Evolutionary conservation across 2,329 filamentous ascomycete genomes (phyloP).

Genomic region (Colletotrichum tropicicola): DNA sequence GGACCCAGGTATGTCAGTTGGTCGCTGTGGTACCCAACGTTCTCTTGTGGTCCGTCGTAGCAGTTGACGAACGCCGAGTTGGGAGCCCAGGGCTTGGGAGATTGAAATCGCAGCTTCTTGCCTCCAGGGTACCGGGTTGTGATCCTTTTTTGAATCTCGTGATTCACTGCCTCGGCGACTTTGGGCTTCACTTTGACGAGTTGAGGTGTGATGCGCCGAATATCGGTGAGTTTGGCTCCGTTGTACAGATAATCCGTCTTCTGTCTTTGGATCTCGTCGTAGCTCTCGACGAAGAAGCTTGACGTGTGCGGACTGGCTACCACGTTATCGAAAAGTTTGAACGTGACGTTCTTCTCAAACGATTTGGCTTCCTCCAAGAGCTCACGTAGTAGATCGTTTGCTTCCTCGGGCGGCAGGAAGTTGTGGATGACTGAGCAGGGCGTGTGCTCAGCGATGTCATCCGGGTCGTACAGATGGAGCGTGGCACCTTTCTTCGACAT

Average conservation of each 20-base stretch:
- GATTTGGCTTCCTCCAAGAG: conserved; percentile 77
- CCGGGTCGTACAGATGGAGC: conserved; percentile 82
- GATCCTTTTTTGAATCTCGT: conserved; percentile 78
- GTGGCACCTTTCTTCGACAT: conserved; percentile 83
- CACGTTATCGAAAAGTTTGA: conserved; percentile 88
- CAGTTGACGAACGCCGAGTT: conserved; percentile 97
- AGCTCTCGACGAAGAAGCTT: conserved; percentile 82
- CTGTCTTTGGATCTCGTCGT: conserved; percentile 74
- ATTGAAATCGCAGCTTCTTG: conserved; percentile 81
- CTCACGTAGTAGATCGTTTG: conserved; percentile 78
- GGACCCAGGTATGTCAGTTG: conserved; percentile 94
- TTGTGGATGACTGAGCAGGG: conserved; percentile 94
- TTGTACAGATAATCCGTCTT: conserved; percentile 88
- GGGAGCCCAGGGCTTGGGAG: conserved; percentile 76
- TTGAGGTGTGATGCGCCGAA: conserved; percentile 79
- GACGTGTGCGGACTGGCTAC: conserved; percentile 87
- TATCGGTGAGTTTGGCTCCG: conserved; percentile 77
- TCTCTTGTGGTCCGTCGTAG: conserved; percentile 83
- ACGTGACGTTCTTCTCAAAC: conserved; percentile 72
- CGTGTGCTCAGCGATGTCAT: conserved; percentile 83
- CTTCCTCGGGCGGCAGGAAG: conserved; percentile 78
- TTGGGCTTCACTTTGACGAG: conserved; percentile 74
- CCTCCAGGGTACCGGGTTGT: conserved; percentile 71
- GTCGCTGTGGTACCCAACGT: conserved; percentile 92
- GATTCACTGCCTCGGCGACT: conserved; percentile 81